Percentiles rank a stretch among this genome's conserved stretches.
Evolutionary conservation across 2,329 filamentous ascomycete genomes (phyloP).

Genomic region (Diaporthe sp.): DNA sequence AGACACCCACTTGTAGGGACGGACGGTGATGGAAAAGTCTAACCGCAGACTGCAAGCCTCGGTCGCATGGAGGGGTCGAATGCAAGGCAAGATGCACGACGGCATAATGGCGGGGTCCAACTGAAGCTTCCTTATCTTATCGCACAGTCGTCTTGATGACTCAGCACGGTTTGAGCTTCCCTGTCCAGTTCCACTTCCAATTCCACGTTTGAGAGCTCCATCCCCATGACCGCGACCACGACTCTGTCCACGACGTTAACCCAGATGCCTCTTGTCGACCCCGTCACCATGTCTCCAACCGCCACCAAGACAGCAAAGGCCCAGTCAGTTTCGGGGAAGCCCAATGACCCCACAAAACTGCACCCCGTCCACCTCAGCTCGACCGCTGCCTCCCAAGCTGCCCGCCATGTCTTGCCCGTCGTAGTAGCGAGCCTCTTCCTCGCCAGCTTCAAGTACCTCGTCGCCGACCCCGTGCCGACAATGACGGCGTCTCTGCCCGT

Average conservation of each 20-base stretch:
- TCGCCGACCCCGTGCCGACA: constrained; percentile 49
- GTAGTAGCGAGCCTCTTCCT: constrained; percentile 48
- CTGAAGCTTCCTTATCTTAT: constrained; percentile 34
- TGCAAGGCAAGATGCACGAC: neutral
- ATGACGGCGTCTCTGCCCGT: constrained; percentile 51
- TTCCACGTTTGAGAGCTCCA: neutral
- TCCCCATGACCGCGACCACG: neutral
- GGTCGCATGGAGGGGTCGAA: constrained; percentile 4
- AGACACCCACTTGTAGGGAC: neutral
- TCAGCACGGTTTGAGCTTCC: neutral
- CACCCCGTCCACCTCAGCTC: constrained; percentile 46
- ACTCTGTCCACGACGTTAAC: neutral
- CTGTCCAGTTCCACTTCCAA: constrained; percentile 1
- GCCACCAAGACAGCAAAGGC: constrained; percentile 42
- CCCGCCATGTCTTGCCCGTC: constrained; percentile 49
- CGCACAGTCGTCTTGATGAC: neutral
- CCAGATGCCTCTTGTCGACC: constrained; percentile 50
- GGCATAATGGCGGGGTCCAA: constrained; percentile 12
- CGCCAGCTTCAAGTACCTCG: constrained; percentile 49
- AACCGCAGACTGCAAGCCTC: neutral
- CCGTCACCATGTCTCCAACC: constrained; percentile 50
- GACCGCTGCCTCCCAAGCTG: constrained; percentile 47
- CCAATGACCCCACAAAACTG: constrained; percentile 36
- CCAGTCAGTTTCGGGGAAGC: constrained; percentile 20
- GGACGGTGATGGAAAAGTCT: neutral